Percentiles rank a stretch among this genome's conserved stretches.
These are phyloP conservation scores for Allomyces arbusculus DNA, from an alignment of 192 early-diverging fungal species.

Conservation along the genomic window DNA sequence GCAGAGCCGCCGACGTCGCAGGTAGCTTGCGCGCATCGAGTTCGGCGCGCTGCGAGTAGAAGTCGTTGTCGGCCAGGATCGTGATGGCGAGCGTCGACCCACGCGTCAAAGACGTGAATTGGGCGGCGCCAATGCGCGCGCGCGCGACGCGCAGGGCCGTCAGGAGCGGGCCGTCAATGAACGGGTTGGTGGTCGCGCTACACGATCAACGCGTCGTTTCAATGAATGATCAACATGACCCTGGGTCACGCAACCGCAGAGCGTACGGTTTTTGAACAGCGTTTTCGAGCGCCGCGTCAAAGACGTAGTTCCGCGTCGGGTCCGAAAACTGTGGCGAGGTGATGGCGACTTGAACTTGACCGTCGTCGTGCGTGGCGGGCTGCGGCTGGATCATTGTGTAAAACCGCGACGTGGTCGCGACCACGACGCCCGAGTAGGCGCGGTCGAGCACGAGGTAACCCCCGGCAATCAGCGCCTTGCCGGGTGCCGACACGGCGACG, in stretches of 20 bases:
- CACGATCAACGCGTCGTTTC: no score
- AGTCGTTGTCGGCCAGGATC: constrained; percentile 88
- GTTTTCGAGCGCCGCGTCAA: no score
- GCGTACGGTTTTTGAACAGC: no score
- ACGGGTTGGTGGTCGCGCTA: constrained; percentile 26
- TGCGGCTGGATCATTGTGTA: constrained; percentile 14
- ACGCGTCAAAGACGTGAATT: constrained; percentile 5
- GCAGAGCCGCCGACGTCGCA: constrained; percentile 31
- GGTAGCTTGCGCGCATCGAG: constrained; percentile 25
- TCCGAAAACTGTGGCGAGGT: no score
- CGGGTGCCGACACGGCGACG: constrained; percentile 68
- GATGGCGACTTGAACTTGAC: no score
- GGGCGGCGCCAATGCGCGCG: constrained; percentile 8
- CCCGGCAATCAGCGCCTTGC: constrained; percentile 81
- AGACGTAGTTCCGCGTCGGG: no score
- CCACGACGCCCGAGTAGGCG: constrained; percentile 54
- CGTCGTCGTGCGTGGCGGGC: no score
- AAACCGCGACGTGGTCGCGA: constrained; percentile 69
- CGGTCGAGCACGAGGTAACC: constrained; percentile 88
- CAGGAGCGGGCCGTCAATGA: constrained; percentile 36
- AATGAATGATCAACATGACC: no score
- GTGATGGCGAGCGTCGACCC: constrained; percentile 38
- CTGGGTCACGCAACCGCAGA: no score
- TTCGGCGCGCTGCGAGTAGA: constrained; percentile 85
- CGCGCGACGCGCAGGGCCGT: constrained; percentile 21